Evolutionary conservation across 1,139 yeast genomes (phyloP), one percentile per base, ranked within the genome.

Genomic region (Blastobotrys persicus): DNA sequence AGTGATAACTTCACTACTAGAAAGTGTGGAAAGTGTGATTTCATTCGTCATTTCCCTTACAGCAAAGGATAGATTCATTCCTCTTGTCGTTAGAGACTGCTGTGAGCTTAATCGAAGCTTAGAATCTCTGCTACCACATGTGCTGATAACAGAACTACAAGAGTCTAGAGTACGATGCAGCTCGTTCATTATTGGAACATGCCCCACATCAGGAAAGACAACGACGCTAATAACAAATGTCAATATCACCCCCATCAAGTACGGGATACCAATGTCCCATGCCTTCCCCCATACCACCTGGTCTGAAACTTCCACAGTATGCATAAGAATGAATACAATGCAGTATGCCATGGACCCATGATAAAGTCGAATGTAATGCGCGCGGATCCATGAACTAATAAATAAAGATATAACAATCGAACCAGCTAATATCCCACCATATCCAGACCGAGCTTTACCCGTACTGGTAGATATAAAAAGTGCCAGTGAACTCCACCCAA

Each of bases 191-290:
- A 61, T 49, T 9, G 54, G 39, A 5, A 61, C 52, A 47, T 73
- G 71, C 6, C 78, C 77, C 42, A 67, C 57, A 39, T 69, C 72
- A 1, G 81, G 80, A 45, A 65, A 64, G 12, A 74, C 54, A 1
- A 62, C 2, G 3, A 69, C 39, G 45, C 74, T 72, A 2, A 72
- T 65, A 1, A 66, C 41, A 9, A 74, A 50, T 0, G 78, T 65
- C 1, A 75, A 47, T n/a, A 70, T 44, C 2, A 73, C 52, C 0
- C 80, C 80, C 57, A 75, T 70, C 0, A 71, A 50, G 52, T 71
- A 75, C 0, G 80, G 77, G 3, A 76, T 65, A 2, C 71, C 72
- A 52, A 74, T 68, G 38, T 75, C 68, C 73, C 78, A 72, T 32
- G 64, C 64, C 51, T 59, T 55, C 17, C 56, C 55, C 79, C 79